Evolutionary conservation across 352 stramenopile genomes (phyloP).

Genomic region (Phytophthora aleatoria): DNA sequence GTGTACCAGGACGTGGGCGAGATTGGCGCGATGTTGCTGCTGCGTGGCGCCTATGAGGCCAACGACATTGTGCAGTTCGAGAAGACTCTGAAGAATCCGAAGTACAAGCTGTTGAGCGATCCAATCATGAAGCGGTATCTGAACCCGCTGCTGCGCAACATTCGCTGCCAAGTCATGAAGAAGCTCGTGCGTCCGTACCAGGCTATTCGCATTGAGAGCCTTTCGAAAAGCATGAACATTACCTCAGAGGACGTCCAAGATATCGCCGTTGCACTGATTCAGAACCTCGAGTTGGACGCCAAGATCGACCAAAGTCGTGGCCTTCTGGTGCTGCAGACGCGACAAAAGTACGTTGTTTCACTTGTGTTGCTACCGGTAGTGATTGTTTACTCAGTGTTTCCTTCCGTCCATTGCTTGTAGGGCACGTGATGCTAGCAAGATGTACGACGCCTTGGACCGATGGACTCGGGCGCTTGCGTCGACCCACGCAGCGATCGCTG

Average conservation of each 20-base stretch:
- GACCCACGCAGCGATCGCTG: slow-evolving; percentile 50
- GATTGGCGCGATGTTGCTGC: slow-evolving; percentile 76
- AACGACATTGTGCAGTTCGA: slow-evolving; percentile 96
- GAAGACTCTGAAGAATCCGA: slow-evolving; percentile 89
- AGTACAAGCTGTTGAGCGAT: slow-evolving; percentile 92
- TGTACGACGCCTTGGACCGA: slow-evolving; percentile 68
- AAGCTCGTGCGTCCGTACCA: slow-evolving; percentile 92
- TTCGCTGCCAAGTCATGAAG: slow-evolving; percentile 93
- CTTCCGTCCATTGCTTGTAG: slow-evolving; percentile 17
- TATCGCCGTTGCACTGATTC: slow-evolving; percentile 91
- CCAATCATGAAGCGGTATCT: slow-evolving; percentile 93
- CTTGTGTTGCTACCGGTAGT: neutral
- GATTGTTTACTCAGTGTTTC: neutral
- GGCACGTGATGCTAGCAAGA: slow-evolving; percentile 64
- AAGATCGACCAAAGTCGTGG: slow-evolving; percentile 90
- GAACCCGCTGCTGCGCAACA: slow-evolving; percentile 92
- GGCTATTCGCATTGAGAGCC: slow-evolving; percentile 85
- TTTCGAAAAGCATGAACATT: slow-evolving; percentile 93
- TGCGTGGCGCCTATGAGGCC: slow-evolving; percentile 72
- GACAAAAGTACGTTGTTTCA: slow-evolving; percentile 44
- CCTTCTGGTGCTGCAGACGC: slow-evolving; percentile 57
- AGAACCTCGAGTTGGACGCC: slow-evolving; percentile 89
- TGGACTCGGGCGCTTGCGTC: slow-evolving; percentile 62
- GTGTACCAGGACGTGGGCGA: slow-evolving; percentile 86
- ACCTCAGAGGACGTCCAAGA: slow-evolving; percentile 85